Conservation (phyloP, 257 asterid species). For the Rauvolfia tetraphylla region DNA sequence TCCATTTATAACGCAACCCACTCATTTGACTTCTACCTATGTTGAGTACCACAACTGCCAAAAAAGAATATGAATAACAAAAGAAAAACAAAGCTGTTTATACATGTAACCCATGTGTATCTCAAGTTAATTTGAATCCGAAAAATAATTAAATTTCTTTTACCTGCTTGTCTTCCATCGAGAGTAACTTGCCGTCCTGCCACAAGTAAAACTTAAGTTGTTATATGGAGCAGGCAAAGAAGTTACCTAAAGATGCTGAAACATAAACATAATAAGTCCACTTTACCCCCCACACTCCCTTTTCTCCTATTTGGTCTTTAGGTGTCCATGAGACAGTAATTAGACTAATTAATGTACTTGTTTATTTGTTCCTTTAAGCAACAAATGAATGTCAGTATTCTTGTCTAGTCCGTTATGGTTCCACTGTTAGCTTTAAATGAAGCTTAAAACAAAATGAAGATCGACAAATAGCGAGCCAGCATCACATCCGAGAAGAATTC, state of each 20-base stretch:
- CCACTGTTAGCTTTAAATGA: not conserved
- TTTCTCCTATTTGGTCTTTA: not conserved
- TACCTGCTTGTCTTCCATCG: slow-evolving; percentile 77
- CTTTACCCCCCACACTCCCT: not conserved
- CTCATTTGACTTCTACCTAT: not conserved
- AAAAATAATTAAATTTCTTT: slow-evolving; percentile 2
- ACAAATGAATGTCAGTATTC: not conserved
- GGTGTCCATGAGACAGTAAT: not conserved
- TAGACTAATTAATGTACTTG: not conserved
- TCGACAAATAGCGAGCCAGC: not conserved
- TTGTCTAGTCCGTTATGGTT: not conserved
- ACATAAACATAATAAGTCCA: not conserved
- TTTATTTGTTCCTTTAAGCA: not conserved
- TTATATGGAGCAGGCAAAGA: not conserved
- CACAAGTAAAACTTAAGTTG: slow-evolving; percentile 7
- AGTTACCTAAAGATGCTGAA: not conserved
- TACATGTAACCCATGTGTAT: not conserved
- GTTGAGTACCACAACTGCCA: not conserved
- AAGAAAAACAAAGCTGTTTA: not conserved
- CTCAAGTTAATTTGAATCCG: not conserved
- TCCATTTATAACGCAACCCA: not conserved
- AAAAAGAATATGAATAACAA: not conserved
- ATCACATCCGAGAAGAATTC: not conserved
- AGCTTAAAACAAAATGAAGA: not conserved
- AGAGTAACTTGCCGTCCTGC: slow-evolving; percentile 71